Conservation (phyloP, 2,329 filamentous ascomycete species). For the Pyrenochaeta sp. region DNA sequence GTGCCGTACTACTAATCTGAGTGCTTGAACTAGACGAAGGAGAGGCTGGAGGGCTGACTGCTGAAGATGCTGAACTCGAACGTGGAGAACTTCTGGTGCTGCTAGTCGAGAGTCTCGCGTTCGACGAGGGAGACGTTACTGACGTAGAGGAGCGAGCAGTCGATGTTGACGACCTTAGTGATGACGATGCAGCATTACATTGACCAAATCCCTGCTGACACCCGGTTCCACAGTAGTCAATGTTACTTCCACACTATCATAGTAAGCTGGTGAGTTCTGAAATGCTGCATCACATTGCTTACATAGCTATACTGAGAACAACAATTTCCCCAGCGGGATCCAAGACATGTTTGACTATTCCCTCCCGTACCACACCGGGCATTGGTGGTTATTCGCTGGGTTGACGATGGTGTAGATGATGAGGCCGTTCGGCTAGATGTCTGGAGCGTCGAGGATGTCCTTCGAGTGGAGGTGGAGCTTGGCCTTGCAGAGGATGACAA, state of each 20-base stretch:
- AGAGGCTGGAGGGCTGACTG: no score
- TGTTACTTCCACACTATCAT: constrained; percentile 2
- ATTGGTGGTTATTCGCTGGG: constrained; percentile 3
- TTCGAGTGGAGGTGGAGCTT: neutral
- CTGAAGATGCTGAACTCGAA: neutral
- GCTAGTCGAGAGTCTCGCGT: neutral
- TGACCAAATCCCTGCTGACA: constrained; percentile 6
- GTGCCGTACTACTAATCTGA: neutral
- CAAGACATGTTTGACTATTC: constrained; percentile 5
- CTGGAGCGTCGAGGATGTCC: neutral
- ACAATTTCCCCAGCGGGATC: constrained; percentile 4
- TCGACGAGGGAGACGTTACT: neutral
- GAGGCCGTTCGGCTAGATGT: neutral
- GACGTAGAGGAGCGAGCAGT: neutral
- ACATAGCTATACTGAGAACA: constrained; percentile 4
- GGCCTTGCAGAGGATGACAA: neutral
- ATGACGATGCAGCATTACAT: constrained; percentile 1
- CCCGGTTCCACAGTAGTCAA: constrained; percentile 2
- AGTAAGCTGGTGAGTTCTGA: neutral
- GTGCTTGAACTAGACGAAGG: neutral
- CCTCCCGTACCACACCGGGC: constrained; percentile 3
- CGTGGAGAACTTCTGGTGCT: neutral
- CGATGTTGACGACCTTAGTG: neutral
- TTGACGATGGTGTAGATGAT: neutral
- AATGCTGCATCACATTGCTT: neutral